These are phyloP conservation scores for Lactuca sativa DNA, from an alignment of 129 eudicot genomes.

Conservation along the genomic window DNA sequence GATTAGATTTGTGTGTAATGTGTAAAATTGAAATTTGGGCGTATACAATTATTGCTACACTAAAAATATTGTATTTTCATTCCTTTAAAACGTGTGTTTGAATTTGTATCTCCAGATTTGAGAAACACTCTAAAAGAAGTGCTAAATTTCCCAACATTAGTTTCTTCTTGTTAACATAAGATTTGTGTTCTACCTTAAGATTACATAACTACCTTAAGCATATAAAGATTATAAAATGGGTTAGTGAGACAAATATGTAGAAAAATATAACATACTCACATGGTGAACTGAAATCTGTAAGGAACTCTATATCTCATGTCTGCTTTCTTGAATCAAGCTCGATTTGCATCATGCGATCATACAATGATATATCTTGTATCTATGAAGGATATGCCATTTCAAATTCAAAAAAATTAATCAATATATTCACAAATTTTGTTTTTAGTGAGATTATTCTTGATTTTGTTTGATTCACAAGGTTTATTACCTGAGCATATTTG, in stretches of 20 bases:
- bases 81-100: too few species aligned
- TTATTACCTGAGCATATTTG: slow-evolving; percentile 6
- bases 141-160: background rate
- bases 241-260: too few species aligned
- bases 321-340: background rate
- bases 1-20: background rate
- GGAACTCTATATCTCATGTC: background rate
- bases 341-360: background rate
- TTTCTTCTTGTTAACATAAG: background rate
- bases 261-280: too few species aligned
- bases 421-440: background rate
- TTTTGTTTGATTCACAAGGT: slow-evolving; percentile 16
- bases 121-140: background rate
- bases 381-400: background rate
- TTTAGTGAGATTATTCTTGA: slow-evolving; percentile 10
- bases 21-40: background rate
- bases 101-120: too few species aligned
- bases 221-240: too few species aligned
- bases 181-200: background rate
- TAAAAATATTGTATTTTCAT: background rate
- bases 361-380: background rate
- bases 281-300: background rate
- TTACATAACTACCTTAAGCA: background rate
- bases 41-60: too few species aligned
- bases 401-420: background rate